Evolutionary conservation across 106 monocot species (phyloP), one percentile per base, ranked within the genome.

Genomic region (Platanthera guangdongensis): DNA sequence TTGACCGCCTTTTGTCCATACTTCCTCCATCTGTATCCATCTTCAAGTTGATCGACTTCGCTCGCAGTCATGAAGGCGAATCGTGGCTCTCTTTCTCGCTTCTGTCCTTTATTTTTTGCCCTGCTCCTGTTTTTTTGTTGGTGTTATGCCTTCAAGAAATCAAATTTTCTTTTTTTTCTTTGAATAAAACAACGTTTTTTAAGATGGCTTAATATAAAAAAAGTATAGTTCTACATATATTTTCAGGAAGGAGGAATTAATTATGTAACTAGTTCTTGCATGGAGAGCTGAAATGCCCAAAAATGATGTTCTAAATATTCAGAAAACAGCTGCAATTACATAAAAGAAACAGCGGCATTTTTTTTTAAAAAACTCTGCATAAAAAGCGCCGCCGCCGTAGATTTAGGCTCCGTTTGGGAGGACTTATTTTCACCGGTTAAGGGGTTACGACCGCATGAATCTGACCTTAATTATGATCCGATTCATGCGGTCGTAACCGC

Each of bases 1-100:
- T 81, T 81, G 2, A 81, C 81, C 22, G 81, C 81, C 71, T 81
- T 81, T 75, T 81, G 81, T 3, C 81, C 81, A 50, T 81, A 81
- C 55, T 81, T 81, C 15, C 76, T 70, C 81, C 81, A 81, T 28
- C 81, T 28, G 15, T 80, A 80, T 4, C 80, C 80, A 68, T 80
- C 80, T 14, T 80, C 80, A 10, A 80, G 47, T 32, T 76, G 81
- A 71, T 81, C 81, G 0, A 81, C 81, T 49, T 81, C 76, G 57
- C 81, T 81, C 75, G 50, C 76, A 47, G 81, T 81, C 81, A 76
- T 76, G 75, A 81, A 81, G 28, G 81, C 81, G 59, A 81, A 53
- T 6, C 81, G 53, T 13, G 81, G 81, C 57, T 76, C 76, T 45
- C 81, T 75, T 47, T 70, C 47, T n/a, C 70, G 45, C 47, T 70